Base-by-base conservation (phyloP, 208 protist genomes). In the Jaenimonas drosophilae region DNA sequence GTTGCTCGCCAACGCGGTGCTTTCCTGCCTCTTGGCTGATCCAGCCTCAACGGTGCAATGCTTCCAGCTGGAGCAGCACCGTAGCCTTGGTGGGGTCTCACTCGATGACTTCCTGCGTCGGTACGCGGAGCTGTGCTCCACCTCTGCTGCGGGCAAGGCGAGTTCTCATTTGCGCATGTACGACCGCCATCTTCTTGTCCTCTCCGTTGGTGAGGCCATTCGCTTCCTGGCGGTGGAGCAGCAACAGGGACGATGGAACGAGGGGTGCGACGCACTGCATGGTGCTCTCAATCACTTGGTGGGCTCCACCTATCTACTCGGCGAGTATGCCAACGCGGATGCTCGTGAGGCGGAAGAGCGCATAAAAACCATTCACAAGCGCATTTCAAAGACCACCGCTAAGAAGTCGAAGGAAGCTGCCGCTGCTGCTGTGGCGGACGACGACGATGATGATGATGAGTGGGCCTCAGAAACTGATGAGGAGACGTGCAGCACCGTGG, bases 1-100 rank as follows among this genome's bases (percentile, higher is more conserved):
- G 11, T 48, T 93, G 20, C 63, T 93, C 32, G 73, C 64, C 11
- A 77, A 93, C 53, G 70, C 49, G 34, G 42, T 89, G 38, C 63
- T 88, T 29, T 79, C 80, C 11, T 65, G 68, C 39, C 40, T 87
- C 16, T 43, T 88, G n/a, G 66, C 62, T 0, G 62, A 78, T 33
- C 43, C 62, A 4, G 37, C 23, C 14, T 37, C 59, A 5, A 65
- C 79, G 7, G 29, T 89, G 28, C 36, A 16, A 42, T 49, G 49
- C 6, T 76, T 92, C 38, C 60, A 81, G 27, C 59, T 70, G 33
- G 58, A 78, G 51, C 88, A 90, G 52, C 41, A 76, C 11, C 37
- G 50, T 19, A 47, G 81, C n/a, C 58, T 68, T 12, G 27, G 31
- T 9, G 56, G 47, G 7, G 55, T 59, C 21, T 23, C 28, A 0